A percentile compares a stretch with the other conserved stretches of the same genome.
Conservation (phyloP, 169 alveolate genomes). For the Cryptosporidium meleagridis region DNA sequence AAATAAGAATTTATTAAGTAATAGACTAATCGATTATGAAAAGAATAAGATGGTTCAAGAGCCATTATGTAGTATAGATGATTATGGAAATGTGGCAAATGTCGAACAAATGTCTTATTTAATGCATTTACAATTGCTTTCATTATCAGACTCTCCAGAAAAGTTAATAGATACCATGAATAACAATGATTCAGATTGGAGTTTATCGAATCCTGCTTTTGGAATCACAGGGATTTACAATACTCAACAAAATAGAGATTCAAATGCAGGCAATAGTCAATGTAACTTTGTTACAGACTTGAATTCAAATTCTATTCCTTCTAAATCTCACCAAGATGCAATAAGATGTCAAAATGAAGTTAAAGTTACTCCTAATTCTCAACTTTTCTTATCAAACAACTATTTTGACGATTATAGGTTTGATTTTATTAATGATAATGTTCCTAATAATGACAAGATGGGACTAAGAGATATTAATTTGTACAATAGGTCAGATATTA, state of each 20-base stretch:
- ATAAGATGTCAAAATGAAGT: slow-evolving; percentile 13
- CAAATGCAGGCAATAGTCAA: neutral
- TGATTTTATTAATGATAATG: slow-evolving; percentile 8
- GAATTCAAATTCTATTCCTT: neutral
- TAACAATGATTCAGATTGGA: slow-evolving; percentile 29
- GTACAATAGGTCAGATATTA: neutral
- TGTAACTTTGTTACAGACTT: neutral
- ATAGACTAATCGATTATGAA: neutral
- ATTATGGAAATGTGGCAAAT: slow-evolving; percentile 57
- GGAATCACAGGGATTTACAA: slow-evolving; percentile 11
- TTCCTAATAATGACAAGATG: slow-evolving; percentile 2
- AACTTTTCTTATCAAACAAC: slow-evolving; percentile 1
- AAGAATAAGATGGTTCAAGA: slow-evolving; percentile 25
- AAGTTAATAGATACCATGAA: neutral
- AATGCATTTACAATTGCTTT: slow-evolving; percentile 63
- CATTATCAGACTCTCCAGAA: slow-evolving; percentile 36
- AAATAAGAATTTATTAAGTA: neutral
- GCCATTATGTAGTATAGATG: slow-evolving; percentile 22
- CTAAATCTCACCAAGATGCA: slow-evolving; percentile 8
- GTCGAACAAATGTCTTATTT: slow-evolving; percentile 71
- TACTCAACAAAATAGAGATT: slow-evolving; percentile 11
- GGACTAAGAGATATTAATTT: slow-evolving; percentile 2
- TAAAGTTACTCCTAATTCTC: neutral
- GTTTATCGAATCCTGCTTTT: slow-evolving; percentile 27
- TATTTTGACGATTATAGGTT: slow-evolving; percentile 10